Evolutionary conservation across 805 yeast species (phyloP), one percentile per base, ranked within the genome.

Genomic region (Wickerhamiella cacticola): DNA sequence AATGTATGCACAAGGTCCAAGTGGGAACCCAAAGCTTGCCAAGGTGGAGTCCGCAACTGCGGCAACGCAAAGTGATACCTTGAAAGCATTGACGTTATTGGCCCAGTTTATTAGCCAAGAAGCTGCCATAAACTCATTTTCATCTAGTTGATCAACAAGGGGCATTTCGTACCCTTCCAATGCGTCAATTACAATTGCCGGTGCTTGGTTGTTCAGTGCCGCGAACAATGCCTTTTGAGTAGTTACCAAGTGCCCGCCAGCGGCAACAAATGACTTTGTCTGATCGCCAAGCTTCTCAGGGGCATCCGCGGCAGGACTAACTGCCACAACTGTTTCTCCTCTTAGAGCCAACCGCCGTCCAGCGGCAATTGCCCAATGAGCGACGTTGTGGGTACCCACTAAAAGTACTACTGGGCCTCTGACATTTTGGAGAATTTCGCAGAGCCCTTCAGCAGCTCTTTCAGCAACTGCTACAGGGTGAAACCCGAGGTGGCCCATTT

Each of bases 81-180:
- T 66, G 5, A 13, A 13, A 19, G 36, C 36, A 33, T 73, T 70
- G 5, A 71, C 63, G 12, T 61, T 59, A 6, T 69, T 82, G 49
- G 80, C 74, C 94, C 95, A 87, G 3, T 65, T 62, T 22, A 84
- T 73, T 16, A 84, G 62, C 28, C 68, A 64, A 24, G 61, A 59
- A 18, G 57, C 57, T 15, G 57, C 47, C 4, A 59, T 54, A 10
- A 53, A 49, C 18, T 52, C 53, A 19, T 52, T 53, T 38, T 57
- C 61, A 41, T 62, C 62, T 45, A 65, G 68, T 34, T 80, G 62
- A 59, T 82, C 92, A 26, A 72, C 72, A 45, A 83, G 63, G 48
- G 75, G 81, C 21, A 77, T 74, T 55, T 84, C 92, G 54, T 76
- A 80, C 0, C 95, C 96, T 59, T 83, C 95, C 55, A 87, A 68